Conservation (phyloP, 2,329 filamentous ascomycete genomes). For the Pseudogymnoascus sp. region DNA sequence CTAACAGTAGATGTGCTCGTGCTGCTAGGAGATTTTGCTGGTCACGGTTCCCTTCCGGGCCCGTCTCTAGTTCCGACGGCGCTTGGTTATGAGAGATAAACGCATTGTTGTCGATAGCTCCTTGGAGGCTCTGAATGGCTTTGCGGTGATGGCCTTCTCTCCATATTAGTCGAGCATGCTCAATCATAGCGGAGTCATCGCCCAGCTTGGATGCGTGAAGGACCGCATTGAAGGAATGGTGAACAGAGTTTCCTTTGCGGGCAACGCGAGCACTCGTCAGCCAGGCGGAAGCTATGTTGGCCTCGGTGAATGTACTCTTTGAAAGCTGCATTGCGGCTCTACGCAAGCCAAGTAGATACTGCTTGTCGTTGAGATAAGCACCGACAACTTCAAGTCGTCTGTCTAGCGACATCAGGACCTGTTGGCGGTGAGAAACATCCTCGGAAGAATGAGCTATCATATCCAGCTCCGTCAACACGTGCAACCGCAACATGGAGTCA, state of each 20-base stretch:
- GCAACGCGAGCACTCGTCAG: constrained; percentile 77
- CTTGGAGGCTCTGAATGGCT: constrained; percentile 83
- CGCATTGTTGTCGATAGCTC: constrained; percentile 74
- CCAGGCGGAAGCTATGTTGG: constrained; percentile 78
- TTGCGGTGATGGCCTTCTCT: constrained; percentile 88
- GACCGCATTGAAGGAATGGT: constrained; percentile 89
- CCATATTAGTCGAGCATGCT: constrained; percentile 89
- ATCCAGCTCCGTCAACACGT: constrained; percentile 82
- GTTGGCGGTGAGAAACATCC: constrained; percentile 34
- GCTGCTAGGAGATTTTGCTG: constrained; percentile 58
- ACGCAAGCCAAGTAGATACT: constrained; percentile 80
- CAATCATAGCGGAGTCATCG: constrained; percentile 82
- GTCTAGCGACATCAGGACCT: constrained; percentile 50
- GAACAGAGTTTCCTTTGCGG: constrained; percentile 72
- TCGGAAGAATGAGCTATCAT: constrained; percentile 51
- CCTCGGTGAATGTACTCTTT: constrained; percentile 57
- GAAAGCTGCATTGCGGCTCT: constrained; percentile 80
- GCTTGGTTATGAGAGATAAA: constrained; percentile 44
- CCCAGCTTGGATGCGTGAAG: constrained; percentile 79
- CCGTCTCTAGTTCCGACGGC: not conserved
- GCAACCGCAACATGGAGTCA: constrained; percentile 75
- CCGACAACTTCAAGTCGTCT: constrained; percentile 83
- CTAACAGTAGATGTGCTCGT: constrained; percentile 77
- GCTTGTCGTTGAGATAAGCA: constrained; percentile 84
- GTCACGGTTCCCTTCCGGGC: constrained; percentile 12